Percentiles rank a stretch among this genome's conserved stretches.
Conservation (phyloP, 352 stramenopile species). For the Saprolegnia diclina region DNA sequence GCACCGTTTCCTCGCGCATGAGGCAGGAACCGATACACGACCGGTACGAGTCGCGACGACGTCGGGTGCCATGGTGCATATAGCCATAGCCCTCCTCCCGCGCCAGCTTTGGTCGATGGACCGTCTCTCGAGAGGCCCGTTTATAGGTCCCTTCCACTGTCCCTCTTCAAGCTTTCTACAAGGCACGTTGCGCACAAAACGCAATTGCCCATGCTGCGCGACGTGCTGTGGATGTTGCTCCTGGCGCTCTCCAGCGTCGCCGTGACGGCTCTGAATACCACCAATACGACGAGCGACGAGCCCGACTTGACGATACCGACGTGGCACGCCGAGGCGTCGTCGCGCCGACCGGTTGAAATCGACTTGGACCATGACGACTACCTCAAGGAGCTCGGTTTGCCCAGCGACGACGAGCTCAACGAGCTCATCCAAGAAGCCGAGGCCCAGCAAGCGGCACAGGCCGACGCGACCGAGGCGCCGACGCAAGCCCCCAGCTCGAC, state of each 20-base stretch:
- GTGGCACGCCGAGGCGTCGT: neutral
- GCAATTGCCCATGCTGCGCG: too few species aligned
- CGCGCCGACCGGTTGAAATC: neutral
- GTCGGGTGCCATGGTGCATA: too few species aligned
- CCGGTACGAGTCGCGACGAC: too few species aligned
- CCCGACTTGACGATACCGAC: neutral
- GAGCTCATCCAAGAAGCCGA: slow-evolving; percentile 14
- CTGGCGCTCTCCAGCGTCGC: neutral
- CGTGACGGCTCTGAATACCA: neutral
- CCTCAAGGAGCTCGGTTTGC: slow-evolving; percentile 18
- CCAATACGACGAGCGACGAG: neutral
- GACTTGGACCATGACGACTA: slow-evolving; percentile 15
- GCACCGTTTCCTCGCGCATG: too few species aligned
- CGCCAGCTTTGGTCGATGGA: too few species aligned
- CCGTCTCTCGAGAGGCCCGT: too few species aligned
- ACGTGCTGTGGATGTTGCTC: neutral
- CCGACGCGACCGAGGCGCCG: neutral
- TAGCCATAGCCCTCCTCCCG: too few species aligned
- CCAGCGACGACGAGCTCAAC: slow-evolving; percentile 4
- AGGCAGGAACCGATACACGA: too few species aligned
- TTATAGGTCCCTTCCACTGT: too few species aligned
- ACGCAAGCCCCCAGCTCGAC: neutral
- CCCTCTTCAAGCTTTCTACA: too few species aligned
- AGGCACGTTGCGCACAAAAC: too few species aligned
- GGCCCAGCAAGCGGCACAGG: neutral